These are phyloP conservation scores for Ustilago crameri DNA, from an alignment of 1,284 basidiomycete species.

Conservation along the genomic window DNA sequence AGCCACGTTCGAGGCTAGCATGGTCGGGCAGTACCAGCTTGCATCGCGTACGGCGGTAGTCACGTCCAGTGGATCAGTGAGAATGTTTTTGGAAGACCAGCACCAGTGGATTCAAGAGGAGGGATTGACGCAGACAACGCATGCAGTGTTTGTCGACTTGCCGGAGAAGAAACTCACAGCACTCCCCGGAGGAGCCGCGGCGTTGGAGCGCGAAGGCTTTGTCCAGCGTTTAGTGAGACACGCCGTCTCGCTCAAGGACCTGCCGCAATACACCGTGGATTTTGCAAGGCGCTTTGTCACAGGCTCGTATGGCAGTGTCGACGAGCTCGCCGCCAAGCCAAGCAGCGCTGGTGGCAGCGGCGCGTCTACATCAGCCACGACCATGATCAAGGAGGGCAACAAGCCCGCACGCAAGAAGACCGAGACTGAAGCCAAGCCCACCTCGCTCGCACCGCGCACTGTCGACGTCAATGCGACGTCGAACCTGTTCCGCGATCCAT, in stretches of 20 bases:
- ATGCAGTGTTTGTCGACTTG: conserved; percentile 77
- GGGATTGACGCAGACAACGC: conserved; percentile 75
- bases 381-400: conserved; percentile 45
- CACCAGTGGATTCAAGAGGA: conserved; percentile 86
- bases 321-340: conserved; percentile 49
- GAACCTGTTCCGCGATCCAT: conserved; percentile 73
- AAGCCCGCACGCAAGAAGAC: conserved; percentile 30
- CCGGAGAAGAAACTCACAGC: conserved; percentile 74
- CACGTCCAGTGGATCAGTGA: conserved; percentile 82
- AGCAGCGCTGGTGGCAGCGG: conserved; percentile 7
- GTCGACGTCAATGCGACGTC: conserved; percentile 44
- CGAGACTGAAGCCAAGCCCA: conserved; percentile 36
- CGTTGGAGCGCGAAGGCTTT: conserved; percentile 73
- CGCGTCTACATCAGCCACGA: conserved; percentile 21
- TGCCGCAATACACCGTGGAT: conserved; percentile 77
- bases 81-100: conserved; percentile 77
- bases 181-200: conserved; percentile 35
- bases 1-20: conserved; percentile 72
- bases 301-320: conserved; percentile 74
- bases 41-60: conserved; percentile 74
- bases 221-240: conserved; percentile 67
- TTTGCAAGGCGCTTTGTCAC: conserved; percentile 80
- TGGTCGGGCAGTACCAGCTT: conserved; percentile 70
- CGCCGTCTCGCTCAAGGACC: conserved; percentile 71
- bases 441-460: conserved; percentile 45